Evolutionary conservation across 805 yeast species (phyloP).

Genomic region (Nakazawaea sp.): DNA sequence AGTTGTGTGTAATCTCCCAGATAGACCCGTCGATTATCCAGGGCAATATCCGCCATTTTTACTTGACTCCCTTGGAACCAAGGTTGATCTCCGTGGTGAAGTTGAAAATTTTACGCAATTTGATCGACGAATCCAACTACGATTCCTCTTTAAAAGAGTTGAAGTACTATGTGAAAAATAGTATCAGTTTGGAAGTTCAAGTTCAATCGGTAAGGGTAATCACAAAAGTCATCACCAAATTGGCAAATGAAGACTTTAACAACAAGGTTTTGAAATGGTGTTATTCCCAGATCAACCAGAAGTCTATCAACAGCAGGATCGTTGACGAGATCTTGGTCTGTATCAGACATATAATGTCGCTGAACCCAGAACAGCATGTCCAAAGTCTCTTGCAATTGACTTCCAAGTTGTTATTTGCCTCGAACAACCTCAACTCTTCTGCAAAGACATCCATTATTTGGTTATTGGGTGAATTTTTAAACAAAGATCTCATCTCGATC

Average conservation of each 20-base stretch:
- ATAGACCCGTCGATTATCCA: constrained; percentile 24
- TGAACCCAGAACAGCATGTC: constrained; percentile 44
- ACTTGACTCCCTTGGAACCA: constrained; percentile 49
- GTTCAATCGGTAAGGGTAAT: constrained; percentile 46
- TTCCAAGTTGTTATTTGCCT: constrained; percentile 17
- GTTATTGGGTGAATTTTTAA: constrained; percentile 80
- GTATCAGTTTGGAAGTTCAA: constrained; percentile 14
- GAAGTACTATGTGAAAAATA: constrained; percentile 38
- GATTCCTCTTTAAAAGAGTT: constrained; percentile 51
- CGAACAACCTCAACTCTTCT: constrained; percentile 7
- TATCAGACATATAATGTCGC: constrained; percentile 65
- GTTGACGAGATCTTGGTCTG: constrained; percentile 67
- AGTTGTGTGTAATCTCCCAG: constrained; percentile 31
- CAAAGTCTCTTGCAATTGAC: constrained; percentile 46
- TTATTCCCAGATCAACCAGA: constrained; percentile 34
- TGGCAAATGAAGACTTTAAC: constrained; percentile 34
- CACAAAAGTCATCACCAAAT: constrained; percentile 26
- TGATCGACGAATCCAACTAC: constrained; percentile 50
- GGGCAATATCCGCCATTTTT: constrained; percentile 39
- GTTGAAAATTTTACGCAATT: constrained; percentile 50
- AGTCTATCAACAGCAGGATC: constrained; percentile 24
- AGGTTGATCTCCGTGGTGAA: constrained; percentile 40
- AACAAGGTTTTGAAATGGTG: constrained; percentile 58
- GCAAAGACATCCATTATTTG: constrained; percentile 85
- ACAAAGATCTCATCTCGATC: constrained; percentile 13